Evolutionary conservation across 192 early-diverging fungal species (phyloP), one percentile per base, ranked within the genome.

Genomic region (Diversispora eburnea): DNA sequence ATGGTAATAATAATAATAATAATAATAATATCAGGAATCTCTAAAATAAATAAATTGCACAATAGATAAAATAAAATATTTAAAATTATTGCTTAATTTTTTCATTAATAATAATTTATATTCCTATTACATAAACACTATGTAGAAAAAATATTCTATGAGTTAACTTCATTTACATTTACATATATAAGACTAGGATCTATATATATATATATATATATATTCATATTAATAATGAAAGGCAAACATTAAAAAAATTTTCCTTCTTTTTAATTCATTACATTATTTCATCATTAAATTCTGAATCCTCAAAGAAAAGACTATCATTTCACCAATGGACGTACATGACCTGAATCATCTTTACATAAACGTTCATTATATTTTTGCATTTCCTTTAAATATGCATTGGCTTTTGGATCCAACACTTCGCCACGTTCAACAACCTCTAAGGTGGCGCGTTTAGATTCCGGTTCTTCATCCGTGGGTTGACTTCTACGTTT

Each of bases 331-430:
- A 75, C 74, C 68, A 75, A 52, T 13, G 74, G 74, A 58, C 74
- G 61, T 19, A 70, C 65, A 13, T 70, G 74, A 49, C 74, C 68
- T 20, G 70, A 59, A 22, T 75, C 74, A 55, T 75, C 74, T 43
- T 70, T 70, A 49, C 65, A 67, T 12, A 70, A 54, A 22, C 74
- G 49, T 46, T 75, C 74, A 59, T 72, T 75, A 49, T 75, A 75
- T 58, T 67, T 75, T 41, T 75, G 74, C 74, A 75, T 75, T 33
- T 75, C 74, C 65, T 75, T 71, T 42, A 75, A 60, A 47, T 75
- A 75, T 19, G 74, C 74, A 49, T 70, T 75, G 19, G 74, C 74
- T 49, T 75, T 75, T 42, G 74, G 74, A 75, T 75, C 74, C 45
- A 75, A 49, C 8, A 55, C 33, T 67, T 71, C 74, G 25, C 25